Percentiles rank a stretch among this genome's conserved stretches.
These are phyloP conservation scores for Tetrapisispora namnaoensis DNA, from an alignment of 805 yeast species.

Conservation along the genomic window DNA sequence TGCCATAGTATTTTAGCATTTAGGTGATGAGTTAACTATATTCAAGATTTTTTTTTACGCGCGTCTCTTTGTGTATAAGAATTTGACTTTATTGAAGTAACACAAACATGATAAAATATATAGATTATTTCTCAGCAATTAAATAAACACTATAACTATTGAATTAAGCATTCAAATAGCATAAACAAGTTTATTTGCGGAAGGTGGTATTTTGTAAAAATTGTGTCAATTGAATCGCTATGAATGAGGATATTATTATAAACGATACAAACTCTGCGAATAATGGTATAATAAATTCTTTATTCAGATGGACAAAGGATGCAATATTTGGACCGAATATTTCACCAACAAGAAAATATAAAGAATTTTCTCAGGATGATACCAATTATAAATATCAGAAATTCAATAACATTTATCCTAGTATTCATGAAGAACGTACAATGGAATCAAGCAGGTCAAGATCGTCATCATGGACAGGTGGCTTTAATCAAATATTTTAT, in stretches of 20 bases:
- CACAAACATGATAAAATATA: neutral
- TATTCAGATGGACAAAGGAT: constrained; percentile 23
- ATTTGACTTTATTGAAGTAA: neutral
- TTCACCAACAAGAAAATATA: constrained; percentile 25
- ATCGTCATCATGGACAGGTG: constrained; percentile 22
- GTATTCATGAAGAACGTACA: neutral
- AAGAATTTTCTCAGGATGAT: constrained; percentile 21
- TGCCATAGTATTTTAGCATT: too few species aligned
- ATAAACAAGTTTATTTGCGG: too few species aligned
- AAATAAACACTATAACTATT: too few species aligned
- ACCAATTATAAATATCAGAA: constrained; percentile 13
- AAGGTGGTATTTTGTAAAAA: neutral
- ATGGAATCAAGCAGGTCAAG: constrained; percentile 4
- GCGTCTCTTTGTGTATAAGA: neutral
- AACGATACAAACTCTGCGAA: neutral
- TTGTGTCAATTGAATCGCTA: neutral
- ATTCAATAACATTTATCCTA: neutral
- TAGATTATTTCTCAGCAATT: too few species aligned
- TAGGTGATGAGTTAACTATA: too few species aligned
- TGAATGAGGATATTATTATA: neutral
- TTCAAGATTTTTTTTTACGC: neutral
- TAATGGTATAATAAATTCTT: neutral
- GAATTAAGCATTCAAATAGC: too few species aligned
- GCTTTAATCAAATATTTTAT: constrained; percentile 15
- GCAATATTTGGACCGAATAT: constrained; percentile 23